Evolutionary conservation across 2,329 filamentous ascomycete genomes (phyloP), one percentile per base, ranked within the genome.

Genomic region (Calonectria honghensis): DNA sequence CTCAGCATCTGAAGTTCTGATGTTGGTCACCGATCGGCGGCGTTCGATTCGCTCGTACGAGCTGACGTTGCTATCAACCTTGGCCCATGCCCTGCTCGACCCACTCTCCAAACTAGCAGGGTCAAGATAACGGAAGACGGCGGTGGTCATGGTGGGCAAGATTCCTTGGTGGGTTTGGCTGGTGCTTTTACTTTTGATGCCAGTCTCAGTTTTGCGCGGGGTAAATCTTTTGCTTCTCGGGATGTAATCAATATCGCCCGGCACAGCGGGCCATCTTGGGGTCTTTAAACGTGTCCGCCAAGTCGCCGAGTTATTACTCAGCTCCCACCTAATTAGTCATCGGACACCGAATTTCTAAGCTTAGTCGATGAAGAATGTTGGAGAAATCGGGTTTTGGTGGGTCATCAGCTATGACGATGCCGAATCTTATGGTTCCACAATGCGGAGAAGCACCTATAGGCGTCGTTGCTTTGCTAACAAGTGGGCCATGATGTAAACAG

Each of bases 31-130:
- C 3, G 75, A 75, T 2, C 79, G 79, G 37, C 77, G 74, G 9
- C 73, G 65, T 5, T 76, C 76, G 2, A 52, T 80, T 13, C 75
- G 79, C 16, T 63, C n/a, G 2, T 77, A 81, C 0, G 78, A 80
- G 9, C 75, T 76, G 9, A 75, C 59, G 14, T 81, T 78, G 1
- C 79, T 73, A 20, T 81, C 79, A 16, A 81, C 79, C 24, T 81
- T 81, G 1, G 75, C 48, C 79, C 79, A 81, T 0, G 78, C 66
- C 24, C 41, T 32, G 29, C 61, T 64, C 11, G 68, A 66, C 11
- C 32, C 72, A 35, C 39, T 68, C 29, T 54, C 54, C 6, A 74
- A 54, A 14, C 54, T 76, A 13, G 68, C 45, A 14, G 74, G 74
- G 24, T 74, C 69, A 16, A 76, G 61, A 31, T 76, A 76, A 13